Base-by-base conservation (phyloP, 345 rosid genomes). In the Rhizophora mangle region DNA sequence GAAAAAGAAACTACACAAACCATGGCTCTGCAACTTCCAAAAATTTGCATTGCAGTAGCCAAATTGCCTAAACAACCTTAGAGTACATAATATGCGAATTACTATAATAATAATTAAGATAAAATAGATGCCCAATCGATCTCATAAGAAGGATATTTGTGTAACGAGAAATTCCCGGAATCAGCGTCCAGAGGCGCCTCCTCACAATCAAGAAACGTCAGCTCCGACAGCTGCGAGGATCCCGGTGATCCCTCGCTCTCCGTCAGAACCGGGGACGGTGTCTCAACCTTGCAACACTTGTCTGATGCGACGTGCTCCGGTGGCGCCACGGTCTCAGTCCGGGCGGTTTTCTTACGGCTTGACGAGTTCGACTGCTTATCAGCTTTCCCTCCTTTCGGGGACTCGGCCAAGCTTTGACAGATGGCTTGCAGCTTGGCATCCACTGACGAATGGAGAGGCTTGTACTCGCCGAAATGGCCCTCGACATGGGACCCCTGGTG, bases 371-470 rank as follows among this genome's bases (percentile, higher is more conserved):
- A 21, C 15, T 49, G 67, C 57, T 54, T 71, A 62, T 63, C 63
- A 15, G 22, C 62, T 34, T 69, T 68, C 18, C 59, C 79, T 18
- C 85, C 83, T 68, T 81, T 87, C 67, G 74, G 83, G 62, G 81
- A 32, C 29, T 82, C 86, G 8, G 91, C 91, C 83, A 94, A 64
- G 76, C 75, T 84, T 77, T 94, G 80, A 72, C 97, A 91, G 60
- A 94, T 94, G 8, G 91, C 92, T 53, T 89, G 79, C 1, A 94
- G 85, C 71, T 94, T 94, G 3, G 97, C 96, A 8, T 91, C 87
- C 11, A 94, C 96, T 0, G 97, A 84, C 52, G 97, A 83, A 73
- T 88, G 97, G 59, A 94, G 96, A 68, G 96, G 93, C 78, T 85
- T 89, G 69, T 82, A 82, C 59, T 70, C 86, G 55, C 91, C 97